These are phyloP conservation scores for Didymella segeticola DNA, from an alignment of 2,329 filamentous ascomycete species.

Conservation along the genomic window DNA sequence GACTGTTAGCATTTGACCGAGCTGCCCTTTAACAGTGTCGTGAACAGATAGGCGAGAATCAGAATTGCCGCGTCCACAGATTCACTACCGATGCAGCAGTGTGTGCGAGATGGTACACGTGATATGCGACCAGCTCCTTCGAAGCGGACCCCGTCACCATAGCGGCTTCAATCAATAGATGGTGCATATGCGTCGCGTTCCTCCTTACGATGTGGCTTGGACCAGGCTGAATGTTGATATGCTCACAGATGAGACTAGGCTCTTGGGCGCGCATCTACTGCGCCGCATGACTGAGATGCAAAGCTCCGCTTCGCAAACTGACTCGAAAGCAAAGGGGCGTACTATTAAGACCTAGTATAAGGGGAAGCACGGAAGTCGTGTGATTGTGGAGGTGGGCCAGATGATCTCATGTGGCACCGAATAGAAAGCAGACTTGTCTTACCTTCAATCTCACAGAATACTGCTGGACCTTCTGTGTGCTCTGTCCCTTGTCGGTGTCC, in stretches of 20 bases:
- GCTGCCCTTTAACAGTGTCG: neutral
- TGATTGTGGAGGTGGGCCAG: neutral
- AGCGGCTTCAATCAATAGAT: neutral
- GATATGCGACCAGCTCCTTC: neutral
- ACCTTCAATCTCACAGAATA: constrained; percentile 93
- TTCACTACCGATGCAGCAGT: neutral
- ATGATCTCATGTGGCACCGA: neutral
- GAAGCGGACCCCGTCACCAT: neutral
- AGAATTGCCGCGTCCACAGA: neutral
- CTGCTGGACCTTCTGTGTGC: constrained; percentile 91
- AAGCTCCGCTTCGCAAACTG: neutral
- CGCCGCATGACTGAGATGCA: neutral
- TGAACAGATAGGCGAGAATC: neutral
- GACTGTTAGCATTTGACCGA: constrained; percentile 3
- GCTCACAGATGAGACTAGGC: neutral
- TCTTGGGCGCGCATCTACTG: neutral
- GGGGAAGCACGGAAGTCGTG: neutral
- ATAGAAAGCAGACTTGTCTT: constrained; percentile 23
- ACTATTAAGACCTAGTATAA: neutral
- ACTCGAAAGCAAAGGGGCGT: neutral
- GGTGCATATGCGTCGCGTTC: neutral
- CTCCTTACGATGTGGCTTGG: neutral
- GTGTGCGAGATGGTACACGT: neutral
- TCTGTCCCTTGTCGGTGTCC: constrained; percentile 81
- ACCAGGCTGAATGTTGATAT: neutral